Evolutionary conservation across 176 grass and related monocot genomes (phyloP), one percentile per base, ranked within the genome.

Genomic region (Oryza meridionalis): DNA sequence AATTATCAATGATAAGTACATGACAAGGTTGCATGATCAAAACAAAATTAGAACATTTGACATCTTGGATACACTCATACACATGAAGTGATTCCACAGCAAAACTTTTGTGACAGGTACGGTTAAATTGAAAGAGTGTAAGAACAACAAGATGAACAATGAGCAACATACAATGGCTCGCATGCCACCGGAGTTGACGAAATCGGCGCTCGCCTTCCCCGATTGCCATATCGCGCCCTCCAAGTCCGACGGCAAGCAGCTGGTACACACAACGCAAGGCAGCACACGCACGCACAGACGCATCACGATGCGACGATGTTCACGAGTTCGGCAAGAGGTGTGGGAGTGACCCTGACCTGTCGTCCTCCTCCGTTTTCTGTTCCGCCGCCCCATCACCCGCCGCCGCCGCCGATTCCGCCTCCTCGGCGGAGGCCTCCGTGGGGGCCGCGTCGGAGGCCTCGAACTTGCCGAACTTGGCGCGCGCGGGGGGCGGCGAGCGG

Each of bases 391-490:
- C 62, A 9, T 29, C 88, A 33, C 2, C 70, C 9, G 27, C 76
- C 9, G 21, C 31, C 0, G 65, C 1, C 24, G 65, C 26, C 29
- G 80, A 29, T 3, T 32, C 69, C 2, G 63, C 27, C 11, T 14
- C 53, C 16, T 14, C 67, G 33, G 86, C 78, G 55, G 86, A 73
- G 55, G 86, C 33, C 65, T 62, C 84, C 3, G 45, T 16, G 11
- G 92, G 67, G 37, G 70, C 29, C 0, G 29, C 75, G 59, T 91
- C 94, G 9, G 88, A 67, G 22, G 81, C 86, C 69, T 98, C 93
- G 77, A 95, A 98, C 87, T 93, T 95, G 45, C 88, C 87, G 43
- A 98, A 95, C 91, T 95, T 98, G 35, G 91, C 87, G 6, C 73
- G 77, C 16, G 89, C 51, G 3, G 79, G 72, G 6, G 76, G 11